Evolutionary conservation across 2,329 filamentous ascomycete species (phyloP), one percentile per base, ranked within the genome.

Genomic region (Fusarium dlaminii): DNA sequence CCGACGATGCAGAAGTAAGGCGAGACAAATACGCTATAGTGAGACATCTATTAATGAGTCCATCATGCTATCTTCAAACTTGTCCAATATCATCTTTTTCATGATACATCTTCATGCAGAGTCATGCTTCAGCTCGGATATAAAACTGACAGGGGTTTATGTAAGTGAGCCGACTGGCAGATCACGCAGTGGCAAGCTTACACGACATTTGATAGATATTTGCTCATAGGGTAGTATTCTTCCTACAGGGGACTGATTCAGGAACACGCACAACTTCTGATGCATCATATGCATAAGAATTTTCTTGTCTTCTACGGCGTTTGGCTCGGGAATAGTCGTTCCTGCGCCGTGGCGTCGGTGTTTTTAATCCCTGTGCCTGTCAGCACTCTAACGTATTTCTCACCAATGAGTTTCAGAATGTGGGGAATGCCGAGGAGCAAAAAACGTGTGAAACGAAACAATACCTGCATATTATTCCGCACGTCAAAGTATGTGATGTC

Each of bases 301-400:
- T 30, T 58, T 48, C 20, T 20, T 39, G 42, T 46, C 18, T 27
- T 57, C n/a, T n/a, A n/a, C n/a, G n/a, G n/a, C n/a, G n/a, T 18
- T n/a, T 37, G 27, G 24, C 27, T 22, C 48, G 22, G 27, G 27
- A 29, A 40, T 46, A 43, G 39, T 39, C 27, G 58, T 40, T 39
- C 59, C 55, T 59, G 45, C 30, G 37, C 63, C 58, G 20, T 22
- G 49, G 55, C 49, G 36, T 40, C 34, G 67, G 62, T 70, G 34
- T 12, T 34, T n/a, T 39, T 18, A 52, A 66, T 40, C 57, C 63
- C 46, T 66, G 63, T 32, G 29, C 42, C 29, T 27, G 61, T 63
- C 27, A 67, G 67, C 63, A 71, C 63, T 63, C 46, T 71, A 57
- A 54, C 60, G 18, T 36, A 39, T 17, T 46, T 15, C 20, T 49